Evolutionary conservation across 768 basidiomycete genomes (phyloP).

Genomic region (Serendipita sp.): DNA sequence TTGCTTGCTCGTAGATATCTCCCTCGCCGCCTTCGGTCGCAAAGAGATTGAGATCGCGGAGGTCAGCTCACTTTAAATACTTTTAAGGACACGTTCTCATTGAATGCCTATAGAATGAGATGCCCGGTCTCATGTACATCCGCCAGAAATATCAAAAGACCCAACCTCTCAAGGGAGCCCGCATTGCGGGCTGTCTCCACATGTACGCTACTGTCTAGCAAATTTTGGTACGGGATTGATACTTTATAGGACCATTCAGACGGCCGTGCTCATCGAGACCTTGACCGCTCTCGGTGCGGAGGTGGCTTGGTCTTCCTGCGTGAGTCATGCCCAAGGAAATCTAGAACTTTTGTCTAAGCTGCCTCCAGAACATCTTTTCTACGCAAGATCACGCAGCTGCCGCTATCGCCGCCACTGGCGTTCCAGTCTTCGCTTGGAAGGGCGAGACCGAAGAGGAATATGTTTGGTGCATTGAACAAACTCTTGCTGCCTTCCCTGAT

Average conservation of each 20-base stretch:
- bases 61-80: slow-evolving; percentile 30
- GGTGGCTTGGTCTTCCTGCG: slow-evolving; percentile 97
- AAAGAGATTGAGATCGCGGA: slow-evolving; percentile 99
- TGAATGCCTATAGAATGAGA: slow-evolving; percentile 53
- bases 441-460: slow-evolving; percentile 99
- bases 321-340: slow-evolving; percentile 25
- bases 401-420: slow-evolving; percentile 94
- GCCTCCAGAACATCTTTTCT: slow-evolving; percentile 85
- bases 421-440: slow-evolving; percentile 99
- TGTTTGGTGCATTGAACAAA: slow-evolving; percentile 95
- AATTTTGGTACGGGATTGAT: slow-evolving; percentile 1
- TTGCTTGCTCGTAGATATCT: slow-evolving; percentile 45
- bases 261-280: slow-evolving; percentile 97
- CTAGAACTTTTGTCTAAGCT: not conserved
- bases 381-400: slow-evolving; percentile 99
- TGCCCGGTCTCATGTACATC: slow-evolving; percentile 93
- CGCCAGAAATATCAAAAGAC: slow-evolving; percentile 67
- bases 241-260: slow-evolving; percentile 79
- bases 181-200: slow-evolving; percentile 95
- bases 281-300: slow-evolving; percentile 89
- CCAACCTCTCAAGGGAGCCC: slow-evolving; percentile 84
- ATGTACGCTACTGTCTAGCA: slow-evolving; percentile 41
- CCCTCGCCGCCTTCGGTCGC: slow-evolving; percentile 97
- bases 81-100: slow-evolving; percentile 9
- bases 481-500: slow-evolving; percentile 69